Conservation (phyloP, 108 stramenopile genomes). For the Cyclotella atomus region DNA sequence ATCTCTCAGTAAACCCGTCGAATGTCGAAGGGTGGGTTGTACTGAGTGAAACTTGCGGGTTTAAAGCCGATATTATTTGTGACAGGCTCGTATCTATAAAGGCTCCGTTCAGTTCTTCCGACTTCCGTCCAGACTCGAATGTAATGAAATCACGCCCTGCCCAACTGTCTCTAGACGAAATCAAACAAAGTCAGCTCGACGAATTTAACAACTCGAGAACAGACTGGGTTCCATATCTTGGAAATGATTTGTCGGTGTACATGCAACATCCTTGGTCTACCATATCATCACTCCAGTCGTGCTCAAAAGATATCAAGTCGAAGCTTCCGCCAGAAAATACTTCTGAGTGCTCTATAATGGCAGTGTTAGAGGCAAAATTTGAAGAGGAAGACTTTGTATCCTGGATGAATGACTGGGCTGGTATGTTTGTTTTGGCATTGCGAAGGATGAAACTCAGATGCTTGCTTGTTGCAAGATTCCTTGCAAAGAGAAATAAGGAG, state of each 20-base stretch:
- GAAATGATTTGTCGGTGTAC: constrained; percentile 63
- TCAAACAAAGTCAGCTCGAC: constrained; percentile 48
- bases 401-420: constrained; percentile 88
- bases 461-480: constrained; percentile 54
- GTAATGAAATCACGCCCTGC: constrained; percentile 5
- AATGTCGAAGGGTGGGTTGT: constrained; percentile 74
- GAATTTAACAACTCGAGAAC: constrained; percentile 41
- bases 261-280: constrained; percentile 69
- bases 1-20: constrained; percentile 64
- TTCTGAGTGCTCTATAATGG: constrained; percentile 20
- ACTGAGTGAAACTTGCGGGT: constrained; percentile 67
- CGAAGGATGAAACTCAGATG: constrained; percentile 63
- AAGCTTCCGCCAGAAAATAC: not conserved
- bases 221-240: constrained; percentile 61
- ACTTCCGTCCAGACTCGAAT: constrained; percentile 49
- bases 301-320: constrained; percentile 44
- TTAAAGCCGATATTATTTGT: constrained; percentile 79
- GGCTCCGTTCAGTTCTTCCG: constrained; percentile 39
- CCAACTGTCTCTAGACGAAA: constrained; percentile 42
- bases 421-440: constrained; percentile 76
- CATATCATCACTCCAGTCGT: constrained; percentile 66
- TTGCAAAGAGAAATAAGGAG: constrained; percentile 40
- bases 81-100: constrained; percentile 62
- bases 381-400: constrained; percentile 50
- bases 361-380: constrained; percentile 55